Evolutionary conservation across 2,329 filamentous ascomycete genomes (phyloP).

Genomic region (Pseudogymnoascus sp.): DNA sequence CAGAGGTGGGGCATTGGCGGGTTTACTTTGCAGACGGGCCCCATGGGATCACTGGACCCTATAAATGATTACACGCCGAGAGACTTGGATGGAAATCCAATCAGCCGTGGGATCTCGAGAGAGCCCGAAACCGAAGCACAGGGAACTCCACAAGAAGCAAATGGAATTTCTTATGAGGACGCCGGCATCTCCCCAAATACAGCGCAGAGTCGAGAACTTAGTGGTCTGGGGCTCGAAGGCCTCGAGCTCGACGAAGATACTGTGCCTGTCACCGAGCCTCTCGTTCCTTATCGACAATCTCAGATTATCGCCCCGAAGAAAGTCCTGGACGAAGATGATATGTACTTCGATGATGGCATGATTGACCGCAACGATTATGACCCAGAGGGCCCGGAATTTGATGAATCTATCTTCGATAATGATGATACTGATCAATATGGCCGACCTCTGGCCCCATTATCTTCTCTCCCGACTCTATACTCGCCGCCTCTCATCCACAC

Average conservation of each 20-base stretch:
- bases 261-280: slow-evolving; percentile 20
- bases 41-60: slow-evolving; percentile 44
- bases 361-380: slow-evolving; percentile 37
- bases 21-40: slow-evolving; percentile 21
- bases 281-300: neutral
- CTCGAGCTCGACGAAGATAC: neutral
- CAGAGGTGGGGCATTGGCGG: slow-evolving; percentile 17
- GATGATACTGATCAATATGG: slow-evolving; percentile 56
- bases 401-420: slow-evolving; percentile 66
- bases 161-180: neutral
- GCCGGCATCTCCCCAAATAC: neutral
- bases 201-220: neutral
- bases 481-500: slow-evolving; percentile 19
- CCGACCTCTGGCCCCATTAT: slow-evolving; percentile 37
- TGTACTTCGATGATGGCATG: slow-evolving; percentile 60
- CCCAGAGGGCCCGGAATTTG: slow-evolving; percentile 49
- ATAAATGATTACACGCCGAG: slow-evolving; percentile 49
- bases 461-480: slow-evolving; percentile 23
- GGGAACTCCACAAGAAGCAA: neutral
- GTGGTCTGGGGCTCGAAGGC: neutral
- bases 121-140: slow-evolving; percentile 28
- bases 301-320: slow-evolving; percentile 1
- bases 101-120: slow-evolving; percentile 47
- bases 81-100: slow-evolving; percentile 44
- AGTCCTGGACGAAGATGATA: slow-evolving; percentile 44